Evolutionary conservation across 345 rosid genomes (phyloP).

Genomic region (Pistacia vera): DNA sequence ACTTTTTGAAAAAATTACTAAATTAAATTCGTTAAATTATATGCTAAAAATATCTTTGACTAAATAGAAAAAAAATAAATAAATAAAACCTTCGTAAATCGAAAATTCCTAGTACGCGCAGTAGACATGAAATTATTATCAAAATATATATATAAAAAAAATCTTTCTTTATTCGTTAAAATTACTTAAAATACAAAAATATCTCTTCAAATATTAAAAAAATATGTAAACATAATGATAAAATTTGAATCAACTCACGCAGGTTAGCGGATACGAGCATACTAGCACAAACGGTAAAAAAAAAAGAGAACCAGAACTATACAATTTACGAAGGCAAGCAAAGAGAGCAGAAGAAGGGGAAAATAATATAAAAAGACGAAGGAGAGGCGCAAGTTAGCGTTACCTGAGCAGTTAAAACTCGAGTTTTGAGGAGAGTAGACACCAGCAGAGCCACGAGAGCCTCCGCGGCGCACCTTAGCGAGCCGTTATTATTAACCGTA

Average conservation of each 20-base stretch:
- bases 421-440: constrained; percentile 41
- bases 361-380: not conserved
- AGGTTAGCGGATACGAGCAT: not conserved
- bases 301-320: not conserved
- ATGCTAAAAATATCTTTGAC: not conserved
- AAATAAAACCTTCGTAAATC: too few species aligned
- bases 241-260: not conserved
- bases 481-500: constrained; percentile 28
- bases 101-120: too few species aligned
- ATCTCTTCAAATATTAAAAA: too few species aligned
- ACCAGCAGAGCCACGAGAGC: constrained; percentile 40
- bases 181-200: too few species aligned
- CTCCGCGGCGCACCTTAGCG: constrained; percentile 57
- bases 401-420: constrained; percentile 42
- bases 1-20: too few species aligned
- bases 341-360: too few species aligned
- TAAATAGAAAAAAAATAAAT: not conserved
- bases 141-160: too few species aligned
- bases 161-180: too few species aligned
- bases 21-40: too few species aligned
- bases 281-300: not conserved
- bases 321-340: too few species aligned
- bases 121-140: too few species aligned
- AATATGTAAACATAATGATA: too few species aligned
- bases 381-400: constrained; percentile 8